phyloP scores from a whole-genome alignment of 306 rosid species.

The Vigna angularis region DNA sequence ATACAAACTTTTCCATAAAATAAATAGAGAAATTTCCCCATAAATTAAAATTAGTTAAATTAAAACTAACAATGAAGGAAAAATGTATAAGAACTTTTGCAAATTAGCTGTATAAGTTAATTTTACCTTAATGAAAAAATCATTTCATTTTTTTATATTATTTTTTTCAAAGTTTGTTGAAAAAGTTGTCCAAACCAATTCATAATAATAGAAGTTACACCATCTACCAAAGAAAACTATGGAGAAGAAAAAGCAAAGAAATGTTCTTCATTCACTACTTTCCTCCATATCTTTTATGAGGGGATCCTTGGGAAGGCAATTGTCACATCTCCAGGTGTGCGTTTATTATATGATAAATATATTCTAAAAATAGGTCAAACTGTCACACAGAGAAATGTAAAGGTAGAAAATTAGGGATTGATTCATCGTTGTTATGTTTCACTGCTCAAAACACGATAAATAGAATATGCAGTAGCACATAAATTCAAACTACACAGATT shows the following conservation, averaged over 20 bases:
- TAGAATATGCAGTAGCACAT: background rate
- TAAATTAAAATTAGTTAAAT: too few species aligned
- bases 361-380: background rate
- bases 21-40: too few species aligned
- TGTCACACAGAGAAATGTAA: background rate
- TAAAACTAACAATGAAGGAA: too few species aligned
- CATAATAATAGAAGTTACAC: background rate
- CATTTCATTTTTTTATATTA: too few species aligned
- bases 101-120: too few species aligned
- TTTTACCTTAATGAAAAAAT: too few species aligned
- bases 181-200: too few species aligned
- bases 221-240: background rate
- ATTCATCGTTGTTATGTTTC: background rate
- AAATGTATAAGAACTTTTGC: too few species aligned
- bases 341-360: background rate
- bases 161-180: too few species aligned
- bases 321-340: background rate
- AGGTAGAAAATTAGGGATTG: background rate
- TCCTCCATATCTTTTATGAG: background rate
- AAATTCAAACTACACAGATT: conserved; percentile 6
- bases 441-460: conserved; percentile 23
- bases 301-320: background rate
- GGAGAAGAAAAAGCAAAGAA: background rate
- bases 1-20: too few species aligned
- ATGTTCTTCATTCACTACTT: background rate